Evolutionary conservation across 345 rosid species (phyloP).

Genomic region (Lumnitzera racemosa): DNA sequence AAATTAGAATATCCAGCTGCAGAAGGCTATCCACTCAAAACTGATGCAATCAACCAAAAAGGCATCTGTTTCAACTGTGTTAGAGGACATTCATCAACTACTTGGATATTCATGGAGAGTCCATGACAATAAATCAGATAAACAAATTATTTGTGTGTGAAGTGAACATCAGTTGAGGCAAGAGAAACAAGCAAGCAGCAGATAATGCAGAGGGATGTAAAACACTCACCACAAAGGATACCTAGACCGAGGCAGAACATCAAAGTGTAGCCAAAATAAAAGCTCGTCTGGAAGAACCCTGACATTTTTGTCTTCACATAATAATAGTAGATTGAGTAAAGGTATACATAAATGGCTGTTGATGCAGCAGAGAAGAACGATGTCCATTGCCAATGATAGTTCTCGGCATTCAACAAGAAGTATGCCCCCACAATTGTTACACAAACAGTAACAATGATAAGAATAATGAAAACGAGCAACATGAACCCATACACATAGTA

Average conservation of each 20-base stretch:
- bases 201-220: neutral
- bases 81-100: too few relatives aligned
- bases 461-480: slow-evolving; percentile 84
- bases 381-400: slow-evolving; percentile 98
- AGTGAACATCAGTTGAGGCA: too few relatives aligned
- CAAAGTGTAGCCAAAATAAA: slow-evolving; percentile 93
- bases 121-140: too few relatives aligned
- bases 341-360: slow-evolving; percentile 81
- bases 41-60: too few relatives aligned
- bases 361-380: slow-evolving; percentile 94
- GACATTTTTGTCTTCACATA: slow-evolving; percentile 92
- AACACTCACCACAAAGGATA: slow-evolving; percentile 78
- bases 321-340: slow-evolving; percentile 89
- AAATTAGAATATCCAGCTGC: too few relatives aligned
- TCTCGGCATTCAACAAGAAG: slow-evolving; percentile 90
- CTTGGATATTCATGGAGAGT: too few relatives aligned
- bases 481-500: slow-evolving; percentile 93
- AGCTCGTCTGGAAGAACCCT: slow-evolving; percentile 95
- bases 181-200: too few relatives aligned
- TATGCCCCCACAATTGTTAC: slow-evolving; percentile 92
- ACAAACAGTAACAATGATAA: slow-evolving; percentile 76
- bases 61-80: too few relatives aligned
- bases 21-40: too few relatives aligned
- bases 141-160: too few relatives aligned
- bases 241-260: slow-evolving; percentile 96